Conservation (phyloP, 257 asterid genomes). For the Capsicum chinense region DNA sequence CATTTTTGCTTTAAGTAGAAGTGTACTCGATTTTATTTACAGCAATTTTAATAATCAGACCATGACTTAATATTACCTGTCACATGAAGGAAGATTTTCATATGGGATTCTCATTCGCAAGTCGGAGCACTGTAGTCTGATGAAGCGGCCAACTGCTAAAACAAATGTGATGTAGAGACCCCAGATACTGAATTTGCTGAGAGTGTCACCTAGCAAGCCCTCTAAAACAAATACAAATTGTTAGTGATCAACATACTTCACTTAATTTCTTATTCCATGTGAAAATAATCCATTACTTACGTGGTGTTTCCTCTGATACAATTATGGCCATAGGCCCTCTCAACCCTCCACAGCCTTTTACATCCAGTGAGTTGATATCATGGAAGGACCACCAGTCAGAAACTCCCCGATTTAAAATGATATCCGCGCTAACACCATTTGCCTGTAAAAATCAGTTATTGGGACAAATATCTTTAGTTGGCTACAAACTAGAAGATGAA, state of each 20-base stretch:
- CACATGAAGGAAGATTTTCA: slow-evolving; percentile 99
- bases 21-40: neutral
- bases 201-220: slow-evolving; percentile 98
- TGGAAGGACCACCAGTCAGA: slow-evolving; percentile 95
- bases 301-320: slow-evolving; percentile 99
- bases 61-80: slow-evolving; percentile 61
- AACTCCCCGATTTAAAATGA: slow-evolving; percentile 64
- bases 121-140: slow-evolving; percentile 94
- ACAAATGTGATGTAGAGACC: slow-evolving; percentile 98
- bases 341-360: slow-evolving; percentile 66
- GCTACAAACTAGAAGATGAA: neutral
- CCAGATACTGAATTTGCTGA: slow-evolving; percentile 99
- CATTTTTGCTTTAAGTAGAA: neutral
- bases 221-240: slow-evolving; percentile 52
- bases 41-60: neutral
- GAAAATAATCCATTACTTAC: slow-evolving; percentile 53
- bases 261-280: slow-evolving; percentile 3
- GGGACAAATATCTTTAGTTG: slow-evolving; percentile 22
- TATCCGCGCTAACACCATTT: slow-evolving; percentile 77
- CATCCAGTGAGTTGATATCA: slow-evolving; percentile 59
- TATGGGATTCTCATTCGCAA: slow-evolving; percentile 96
- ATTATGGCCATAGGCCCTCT: slow-evolving; percentile 93
- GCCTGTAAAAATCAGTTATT: slow-evolving; percentile 48
- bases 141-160: slow-evolving; percentile 98
- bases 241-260: slow-evolving; percentile 30